These are phyloP conservation scores for Dothistroma septosporum DNA, from an alignment of 2,329 filamentous ascomycete genomes.

Conservation along the genomic window DNA sequence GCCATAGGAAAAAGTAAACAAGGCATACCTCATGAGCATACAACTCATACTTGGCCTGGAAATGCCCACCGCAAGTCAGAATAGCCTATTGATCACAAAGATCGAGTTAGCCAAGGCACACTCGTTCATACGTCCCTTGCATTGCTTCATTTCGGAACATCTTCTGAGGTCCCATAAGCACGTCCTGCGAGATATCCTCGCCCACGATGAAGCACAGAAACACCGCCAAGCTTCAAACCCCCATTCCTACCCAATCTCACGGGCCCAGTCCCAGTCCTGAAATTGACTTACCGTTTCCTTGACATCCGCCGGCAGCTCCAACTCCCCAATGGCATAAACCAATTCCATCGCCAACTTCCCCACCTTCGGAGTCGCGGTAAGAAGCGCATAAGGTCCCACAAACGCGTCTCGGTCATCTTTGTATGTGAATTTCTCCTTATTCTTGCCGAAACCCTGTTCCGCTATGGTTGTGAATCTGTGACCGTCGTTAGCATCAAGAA, in stretches of 20 bases:
- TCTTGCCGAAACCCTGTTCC: constrained; percentile 12
- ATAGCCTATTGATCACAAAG: constrained; percentile 11
- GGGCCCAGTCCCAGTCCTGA: too few relatives aligned
- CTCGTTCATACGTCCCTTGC: too few relatives aligned
- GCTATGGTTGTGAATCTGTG: constrained; percentile 5
- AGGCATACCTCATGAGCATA: constrained; percentile 22
- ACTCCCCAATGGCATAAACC: constrained; percentile 12
- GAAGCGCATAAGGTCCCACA: constrained; percentile 11
- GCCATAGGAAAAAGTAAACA: neutral
- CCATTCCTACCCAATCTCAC: too few relatives aligned
- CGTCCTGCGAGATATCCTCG: too few relatives aligned
- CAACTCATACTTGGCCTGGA: constrained; percentile 24
- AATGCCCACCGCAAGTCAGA: constrained; percentile 22
- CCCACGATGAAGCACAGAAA: too few relatives aligned
- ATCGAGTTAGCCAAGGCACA: too few relatives aligned
- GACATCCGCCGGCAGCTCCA: constrained; percentile 20
- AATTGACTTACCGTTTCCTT: constrained; percentile 15
- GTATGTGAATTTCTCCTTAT: constrained; percentile 12
- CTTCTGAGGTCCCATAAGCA: too few relatives aligned
- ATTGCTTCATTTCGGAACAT: too few relatives aligned
- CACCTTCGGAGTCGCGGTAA: constrained; percentile 9
- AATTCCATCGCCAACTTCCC: constrained; percentile 18
- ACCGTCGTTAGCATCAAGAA: neutral
- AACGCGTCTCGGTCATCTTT: constrained; percentile 12
- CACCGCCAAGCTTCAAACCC: too few relatives aligned